Conservation (phyloP, 371 early-diverging fungal genomes). For the Mucor circinelloides region DNA sequence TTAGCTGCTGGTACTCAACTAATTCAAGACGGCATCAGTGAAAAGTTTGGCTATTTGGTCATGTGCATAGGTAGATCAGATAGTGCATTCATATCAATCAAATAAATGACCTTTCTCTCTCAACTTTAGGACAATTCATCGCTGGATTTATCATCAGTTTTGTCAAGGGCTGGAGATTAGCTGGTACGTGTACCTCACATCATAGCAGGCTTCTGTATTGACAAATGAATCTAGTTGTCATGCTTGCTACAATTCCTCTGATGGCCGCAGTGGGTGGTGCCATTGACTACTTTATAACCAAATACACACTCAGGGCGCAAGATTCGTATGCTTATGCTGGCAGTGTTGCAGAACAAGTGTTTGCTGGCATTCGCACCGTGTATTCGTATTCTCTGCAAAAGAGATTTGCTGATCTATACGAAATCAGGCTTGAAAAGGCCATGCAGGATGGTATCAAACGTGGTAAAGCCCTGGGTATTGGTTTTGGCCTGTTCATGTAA, state of each 20-base stretch:
- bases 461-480: conserved; percentile 51
- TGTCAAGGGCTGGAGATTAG: conserved; percentile 82
- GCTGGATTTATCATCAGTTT: conserved; percentile 90
- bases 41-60: conserved; percentile 79
- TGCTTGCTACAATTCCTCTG: conserved; percentile 72
- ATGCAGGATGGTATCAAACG: conserved; percentile 57
- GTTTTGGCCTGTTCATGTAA: conserved; percentile 62
- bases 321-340: conserved; percentile 51
- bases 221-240: conserved; percentile 45
- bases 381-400: conserved; percentile 81
- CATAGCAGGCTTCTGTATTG: not conserved
- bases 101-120: not conserved
- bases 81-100: not conserved
- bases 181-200: conserved; percentile 4
- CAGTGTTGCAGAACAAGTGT: conserved; percentile 63
- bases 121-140: conserved; percentile 62
- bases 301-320: conserved; percentile 41
- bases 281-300: conserved; percentile 73
- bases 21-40: conserved; percentile 86
- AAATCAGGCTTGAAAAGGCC: conserved; percentile 56
- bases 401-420: conserved; percentile 69
- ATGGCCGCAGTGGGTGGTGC: conserved; percentile 51
- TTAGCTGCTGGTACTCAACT: conserved; percentile 82
- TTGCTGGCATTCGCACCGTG: conserved; percentile 88
- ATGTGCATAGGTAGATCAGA: conserved; percentile 38